phyloP scores from a whole-genome alignment of 768 basidiomycete species.

The Tremella fuciformis region DNA sequence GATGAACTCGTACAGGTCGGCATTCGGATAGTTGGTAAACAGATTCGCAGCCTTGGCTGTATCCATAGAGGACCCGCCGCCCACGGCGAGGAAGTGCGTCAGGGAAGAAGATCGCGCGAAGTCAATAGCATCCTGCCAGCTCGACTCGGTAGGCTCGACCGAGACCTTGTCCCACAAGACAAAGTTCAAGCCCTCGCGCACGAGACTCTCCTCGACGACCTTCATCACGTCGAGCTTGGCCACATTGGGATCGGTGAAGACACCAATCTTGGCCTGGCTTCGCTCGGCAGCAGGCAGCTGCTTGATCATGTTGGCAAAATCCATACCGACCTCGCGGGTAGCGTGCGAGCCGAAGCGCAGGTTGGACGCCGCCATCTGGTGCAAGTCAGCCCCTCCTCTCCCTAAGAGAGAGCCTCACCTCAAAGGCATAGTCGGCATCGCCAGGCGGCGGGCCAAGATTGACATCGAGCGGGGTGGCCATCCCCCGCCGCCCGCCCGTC shows the following conservation, averaged over 20 bases:
- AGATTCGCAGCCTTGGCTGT: constrained; percentile 94
- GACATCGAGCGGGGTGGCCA: constrained; percentile 43
- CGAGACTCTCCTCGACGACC: constrained; percentile 61
- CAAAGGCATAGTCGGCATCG: constrained; percentile 49
- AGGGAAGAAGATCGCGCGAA: constrained; percentile 85
- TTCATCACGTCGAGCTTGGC: constrained; percentile 78
- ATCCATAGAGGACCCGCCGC: constrained; percentile 67
- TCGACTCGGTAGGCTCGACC: constrained; percentile 82
- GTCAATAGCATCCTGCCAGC: constrained; percentile 66
- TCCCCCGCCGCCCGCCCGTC: constrained; percentile 21
- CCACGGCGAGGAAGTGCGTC: constrained; percentile 70
- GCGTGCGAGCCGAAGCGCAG: constrained; percentile 48
- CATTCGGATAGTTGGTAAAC: constrained; percentile 78
- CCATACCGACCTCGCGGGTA: constrained; percentile 46
- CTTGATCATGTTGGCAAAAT: constrained; percentile 42
- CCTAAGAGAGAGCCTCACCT: constrained; percentile 26
- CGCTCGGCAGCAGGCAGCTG: constrained; percentile 36
- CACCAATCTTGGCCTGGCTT: constrained; percentile 65
- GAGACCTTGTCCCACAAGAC: constrained; percentile 53
- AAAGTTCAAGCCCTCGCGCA: constrained; percentile 59
- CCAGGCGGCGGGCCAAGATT: constrained; percentile 31
- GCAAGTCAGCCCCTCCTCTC: background rate
- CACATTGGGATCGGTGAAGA: constrained; percentile 87
- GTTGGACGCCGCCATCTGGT: constrained; percentile 49
- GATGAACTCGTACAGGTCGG: constrained; percentile 92